Conservation (phyloP, 2,329 filamentous ascomycete genomes). For the Phialocephala subalpina region DNA sequence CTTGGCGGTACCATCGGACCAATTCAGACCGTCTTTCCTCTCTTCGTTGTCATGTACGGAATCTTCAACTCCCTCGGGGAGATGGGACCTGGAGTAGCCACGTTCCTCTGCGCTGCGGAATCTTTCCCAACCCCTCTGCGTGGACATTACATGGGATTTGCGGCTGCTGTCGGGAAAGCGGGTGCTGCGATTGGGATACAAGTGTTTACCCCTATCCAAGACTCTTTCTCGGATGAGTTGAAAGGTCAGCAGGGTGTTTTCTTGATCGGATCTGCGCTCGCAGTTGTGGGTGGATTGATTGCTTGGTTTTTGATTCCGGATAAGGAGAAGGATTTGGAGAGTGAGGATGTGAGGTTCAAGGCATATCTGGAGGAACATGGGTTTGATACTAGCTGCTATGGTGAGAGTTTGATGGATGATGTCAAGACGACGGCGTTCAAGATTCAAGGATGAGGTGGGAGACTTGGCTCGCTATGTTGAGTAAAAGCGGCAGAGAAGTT, state of each 20-base stretch:
- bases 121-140: constrained; percentile 59
- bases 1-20: constrained; percentile 54
- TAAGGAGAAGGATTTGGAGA: constrained; percentile 50
- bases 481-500: background rate
- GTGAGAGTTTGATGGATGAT: constrained; percentile 24
- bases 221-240: constrained; percentile 49
- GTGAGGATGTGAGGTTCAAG: constrained; percentile 54
- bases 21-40: constrained; percentile 55
- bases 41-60: constrained; percentile 60
- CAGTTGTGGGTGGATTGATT: constrained; percentile 53
- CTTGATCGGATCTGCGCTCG: constrained; percentile 58
- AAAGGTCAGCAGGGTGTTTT: constrained; percentile 59
- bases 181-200: constrained; percentile 59
- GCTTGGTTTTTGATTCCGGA: constrained; percentile 56
- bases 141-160: constrained; percentile 57
- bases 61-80: constrained; percentile 58
- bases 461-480: no score
- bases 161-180: constrained; percentile 56
- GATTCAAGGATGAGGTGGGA: background rate
- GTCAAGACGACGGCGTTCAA: background rate
- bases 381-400: constrained; percentile 49
- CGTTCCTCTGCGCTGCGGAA: constrained; percentile 52
- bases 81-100: constrained; percentile 57
- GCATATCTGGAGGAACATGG: constrained; percentile 52
- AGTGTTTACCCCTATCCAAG: constrained; percentile 59